Evolutionary conservation across 805 yeast species (phyloP).

Genomic region (Kurtzmaniella fragi): DNA sequence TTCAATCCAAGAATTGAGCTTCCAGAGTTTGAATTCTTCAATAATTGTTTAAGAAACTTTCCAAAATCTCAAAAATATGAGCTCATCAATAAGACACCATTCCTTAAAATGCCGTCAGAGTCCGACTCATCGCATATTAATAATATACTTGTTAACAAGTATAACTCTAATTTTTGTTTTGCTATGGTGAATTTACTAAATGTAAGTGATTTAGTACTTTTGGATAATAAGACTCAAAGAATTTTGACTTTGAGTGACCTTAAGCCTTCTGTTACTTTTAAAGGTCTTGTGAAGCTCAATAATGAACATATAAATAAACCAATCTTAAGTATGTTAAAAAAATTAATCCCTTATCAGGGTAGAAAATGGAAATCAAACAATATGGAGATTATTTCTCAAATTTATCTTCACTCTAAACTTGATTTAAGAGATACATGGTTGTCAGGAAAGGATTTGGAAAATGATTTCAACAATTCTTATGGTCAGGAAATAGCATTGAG

Average conservation of each 20-base stretch:
- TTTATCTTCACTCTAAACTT: constrained; percentile 69
- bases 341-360: constrained; percentile 84
- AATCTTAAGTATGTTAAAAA: constrained; percentile 67
- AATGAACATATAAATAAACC: constrained; percentile 63
- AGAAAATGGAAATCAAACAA: constrained; percentile 90
- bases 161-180: constrained; percentile 41
- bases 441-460: constrained; percentile 71
- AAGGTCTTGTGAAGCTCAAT: constrained; percentile 53
- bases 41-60: constrained; percentile 22
- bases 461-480: constrained; percentile 68
- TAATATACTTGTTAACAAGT: constrained; percentile 21
- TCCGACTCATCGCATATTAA: constrained; percentile 22
- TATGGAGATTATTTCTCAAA: constrained; percentile 89
- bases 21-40: constrained; percentile 33
- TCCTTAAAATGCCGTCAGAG: constrained; percentile 21
- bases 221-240: constrained; percentile 65
- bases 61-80: constrained; percentile 11
- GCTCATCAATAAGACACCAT: constrained; percentile 26
- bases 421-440: constrained; percentile 84
- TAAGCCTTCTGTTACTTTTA: constrained; percentile 59
- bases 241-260: constrained; percentile 56
- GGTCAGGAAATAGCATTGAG: constrained; percentile 84
- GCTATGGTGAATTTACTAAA: constrained; percentile 49
- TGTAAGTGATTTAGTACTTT: constrained; percentile 52
- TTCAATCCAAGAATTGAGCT: constrained; percentile 33